Evolutionary conservation across 768 basidiomycete species (phyloP), one percentile per base, ranked within the genome.

Genomic region (Ramaria sp.): DNA sequence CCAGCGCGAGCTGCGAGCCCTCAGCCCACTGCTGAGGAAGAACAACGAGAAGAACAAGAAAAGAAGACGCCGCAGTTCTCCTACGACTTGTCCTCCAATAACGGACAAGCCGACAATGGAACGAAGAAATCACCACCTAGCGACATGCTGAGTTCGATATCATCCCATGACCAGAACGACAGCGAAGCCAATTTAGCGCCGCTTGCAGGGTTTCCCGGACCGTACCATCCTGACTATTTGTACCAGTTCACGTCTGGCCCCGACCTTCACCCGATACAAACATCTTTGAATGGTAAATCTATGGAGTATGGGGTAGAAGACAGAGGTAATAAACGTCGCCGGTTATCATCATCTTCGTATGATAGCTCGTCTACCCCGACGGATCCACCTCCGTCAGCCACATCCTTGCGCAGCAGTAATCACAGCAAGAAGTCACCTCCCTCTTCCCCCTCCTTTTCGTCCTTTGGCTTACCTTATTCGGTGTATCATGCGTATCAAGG

Each of bases 181-280:
- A 36, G 43, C 15, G 25, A n/a, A 15, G 3, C 27, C 13, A 44
- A 38, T 12, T 3, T 42, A 12, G 13, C 38, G 1, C 24, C 25
- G 18, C 32, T 47, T 45, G 28, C 45, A 15, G 43, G 28, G 9
- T 87, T 74, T 65, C 82, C 86, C 3, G 85, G 85, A 0, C 84
- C 85, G 3, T 87, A 85, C 60, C 82, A 85, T 58, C 83, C 84
- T 2, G 86, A 88, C 61, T 81, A 83, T 54, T 66, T 86, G 12
- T 68, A 73, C 41, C 80, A 83, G 68, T 38, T 59, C 69, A 37
- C 66, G 73, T 0, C 65, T 72, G 12, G 79, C 83, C 58, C 71
- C 79, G 0, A 55, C 22, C 53, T 55, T 55, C 53, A 44, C 32
- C 53, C 44, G 43, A 55, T 55, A 27, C 70, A 84, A 6, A 78